A percentile compares a stretch with the other conserved stretches of the same genome.
Evolutionary conservation across 805 yeast species (phyloP).

Genomic region (Candida pini): DNA sequence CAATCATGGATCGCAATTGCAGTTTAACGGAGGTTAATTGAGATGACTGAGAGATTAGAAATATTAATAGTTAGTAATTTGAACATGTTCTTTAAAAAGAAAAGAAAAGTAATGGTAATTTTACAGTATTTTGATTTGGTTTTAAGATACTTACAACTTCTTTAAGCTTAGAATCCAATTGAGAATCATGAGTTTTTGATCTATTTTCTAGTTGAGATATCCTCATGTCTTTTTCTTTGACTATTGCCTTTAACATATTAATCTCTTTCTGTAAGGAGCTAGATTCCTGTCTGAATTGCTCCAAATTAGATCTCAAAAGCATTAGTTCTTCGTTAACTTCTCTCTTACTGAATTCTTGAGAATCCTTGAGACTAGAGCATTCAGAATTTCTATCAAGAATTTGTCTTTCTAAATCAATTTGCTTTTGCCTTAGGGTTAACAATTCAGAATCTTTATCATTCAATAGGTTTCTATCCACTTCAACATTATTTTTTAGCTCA

Average conservation of each 20-base stretch:
- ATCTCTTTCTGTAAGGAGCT: slow-evolving; percentile 25
- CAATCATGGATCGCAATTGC: slow-evolving; percentile 32
- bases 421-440: slow-evolving; percentile 6
- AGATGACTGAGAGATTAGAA: no score
- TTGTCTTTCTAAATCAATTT: slow-evolving; percentile 10
- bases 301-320: slow-evolving; percentile 13
- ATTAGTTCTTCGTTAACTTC: slow-evolving; percentile 15
- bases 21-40: slow-evolving; percentile 28
- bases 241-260: slow-evolving; percentile 20
- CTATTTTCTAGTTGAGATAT: slow-evolving; percentile 27
- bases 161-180: slow-evolving; percentile 31
- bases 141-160: slow-evolving; percentile 21
- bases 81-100: no score
- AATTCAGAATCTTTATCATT: slow-evolving; percentile 23
- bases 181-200: slow-evolving; percentile 23
- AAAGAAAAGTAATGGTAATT: no score
- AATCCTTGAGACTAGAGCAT: slow-evolving; percentile 6
- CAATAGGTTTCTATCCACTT: slow-evolving; percentile 27
- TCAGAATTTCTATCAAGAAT: slow-evolving; percentile 6
- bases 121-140: slow-evolving; percentile 3
- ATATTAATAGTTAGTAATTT: no score
- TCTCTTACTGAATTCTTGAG: slow-evolving; percentile 11
- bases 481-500: slow-evolving; percentile 22
- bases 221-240: slow-evolving; percentile 30
- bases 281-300: slow-evolving; percentile 6